Base-by-base conservation (phyloP, 2,329 filamentous ascomycete species). In the Fusarium mundagurra region DNA sequence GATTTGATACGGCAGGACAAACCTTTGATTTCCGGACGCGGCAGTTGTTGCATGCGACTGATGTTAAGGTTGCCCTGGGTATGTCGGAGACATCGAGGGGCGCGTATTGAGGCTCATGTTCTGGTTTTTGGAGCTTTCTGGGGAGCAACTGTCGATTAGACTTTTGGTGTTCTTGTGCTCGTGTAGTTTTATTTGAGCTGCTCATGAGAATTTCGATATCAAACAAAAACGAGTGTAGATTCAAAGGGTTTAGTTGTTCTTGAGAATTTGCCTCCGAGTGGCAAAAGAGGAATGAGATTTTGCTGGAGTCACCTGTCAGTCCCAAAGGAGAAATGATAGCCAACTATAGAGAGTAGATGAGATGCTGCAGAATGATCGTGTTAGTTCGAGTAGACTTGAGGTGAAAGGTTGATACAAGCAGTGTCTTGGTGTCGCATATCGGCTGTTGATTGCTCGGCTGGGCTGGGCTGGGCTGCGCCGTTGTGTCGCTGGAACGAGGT, bases 1-100 rank as follows among this genome's bases (percentile, higher is more conserved):
- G 12, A 8, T 5, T 13, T 16, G 3, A 17, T 2, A 24, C 17
- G 3, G 3, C 18, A 24, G 38, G 9, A 54, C 54, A 53, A 67
- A 71, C 68, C 67, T 71, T 71, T 43, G 67, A 71, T 55, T 71
- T 71, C 10, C 67, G 51, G 10, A 17, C 1, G 12, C 68, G 61
- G 24, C 68, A 71, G 34, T 71, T 67, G 6, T 71, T 71, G 50
- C 68, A 71, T 20, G 68, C 68, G 39, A 71, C 68, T 27, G 68
- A 47, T 38, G 68, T 71, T 24, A 71, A 31, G 39, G 43, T 14
- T 34, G 67, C 8, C 48, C 33, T 61, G 6, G 68, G 61, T 29
- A 67, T 27, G n/a, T 50, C 48, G 7, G 54, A 53, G 13, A 48
- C n/a, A 8, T 71, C 44, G 39, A 71, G 55, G 7, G 61, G 61